Conservation (phyloP, 345 rosid species). For the Dimocarpus longan region DNA sequence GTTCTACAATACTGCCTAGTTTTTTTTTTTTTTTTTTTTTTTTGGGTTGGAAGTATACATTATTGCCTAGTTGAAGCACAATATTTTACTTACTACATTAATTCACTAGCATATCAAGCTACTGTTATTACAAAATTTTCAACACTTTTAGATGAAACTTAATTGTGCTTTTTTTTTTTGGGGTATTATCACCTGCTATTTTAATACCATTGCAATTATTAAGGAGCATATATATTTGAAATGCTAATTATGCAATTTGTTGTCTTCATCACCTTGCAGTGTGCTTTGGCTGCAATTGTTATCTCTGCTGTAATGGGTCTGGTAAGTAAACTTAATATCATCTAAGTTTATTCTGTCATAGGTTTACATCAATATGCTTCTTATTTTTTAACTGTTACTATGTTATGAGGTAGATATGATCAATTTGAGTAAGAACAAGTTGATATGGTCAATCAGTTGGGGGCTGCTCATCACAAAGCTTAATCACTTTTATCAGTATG, state of each 20-base stretch:
- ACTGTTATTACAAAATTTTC: not conserved
- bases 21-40: too few relatives aligned
- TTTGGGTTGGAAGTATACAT: too few relatives aligned
- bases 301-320: conserved; percentile 90
- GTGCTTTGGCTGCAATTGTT: conserved; percentile 96
- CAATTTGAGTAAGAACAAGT: not conserved
- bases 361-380: not conserved
- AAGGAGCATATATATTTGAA: conserved; percentile 14
- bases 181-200: too few relatives aligned
- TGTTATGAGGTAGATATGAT: not conserved
- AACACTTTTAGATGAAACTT: not conserved
- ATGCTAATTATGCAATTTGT: conserved; percentile 31
- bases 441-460: not conserved
- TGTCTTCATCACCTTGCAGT: conserved; percentile 53
- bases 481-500: not conserved
- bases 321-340: conserved; percentile 51
- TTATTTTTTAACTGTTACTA: not conserved
- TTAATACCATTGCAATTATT: not conserved
- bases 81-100: not conserved
- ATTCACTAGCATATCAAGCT: not conserved
- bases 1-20: not conserved
- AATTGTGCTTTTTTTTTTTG: not conserved
- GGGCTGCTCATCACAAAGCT: not conserved
- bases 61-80: not conserved
- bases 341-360: not conserved